Evolutionary conservation across 1,139 yeast species (phyloP).

Genomic region (Taphrina deformans): DNA sequence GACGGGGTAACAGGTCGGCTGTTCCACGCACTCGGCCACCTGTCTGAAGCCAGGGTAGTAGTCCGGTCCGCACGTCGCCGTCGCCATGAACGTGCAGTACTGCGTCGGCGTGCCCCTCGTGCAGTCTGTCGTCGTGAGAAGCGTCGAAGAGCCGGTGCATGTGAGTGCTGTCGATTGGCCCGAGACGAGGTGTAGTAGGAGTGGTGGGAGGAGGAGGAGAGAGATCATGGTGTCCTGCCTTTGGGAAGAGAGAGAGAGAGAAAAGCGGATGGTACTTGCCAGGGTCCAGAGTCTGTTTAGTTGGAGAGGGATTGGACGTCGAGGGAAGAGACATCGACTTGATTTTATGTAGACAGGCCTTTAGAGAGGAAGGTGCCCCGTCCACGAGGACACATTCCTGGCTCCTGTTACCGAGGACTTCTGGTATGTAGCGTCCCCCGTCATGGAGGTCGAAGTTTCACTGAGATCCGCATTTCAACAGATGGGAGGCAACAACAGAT

Average conservation of each 20-base stretch:
- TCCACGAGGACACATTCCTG: neutral
- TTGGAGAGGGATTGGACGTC: too few species aligned
- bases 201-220: neutral
- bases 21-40: slow-evolving; percentile 1
- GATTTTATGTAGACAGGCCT: too few species aligned
- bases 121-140: slow-evolving; percentile 2
- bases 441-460: too few species aligned
- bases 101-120: neutral
- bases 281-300: too few species aligned
- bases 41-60: slow-evolving; percentile 6
- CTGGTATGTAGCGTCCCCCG: neutral
- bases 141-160: slow-evolving; percentile 8
- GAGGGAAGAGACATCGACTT: too few species aligned
- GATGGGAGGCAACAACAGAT: too few species aligned
- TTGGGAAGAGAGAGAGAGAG: neutral
- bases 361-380: neutral
- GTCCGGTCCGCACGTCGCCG: neutral
- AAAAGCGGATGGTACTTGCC: too few species aligned
- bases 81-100: slow-evolving; percentile 10
- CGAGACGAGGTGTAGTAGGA: neutral
- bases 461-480: too few species aligned
- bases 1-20: neutral
- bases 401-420: neutral
- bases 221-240: neutral
- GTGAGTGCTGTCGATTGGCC: neutral